Evolutionary conservation across 2,329 filamentous ascomycete species (phyloP).

Genomic region (Phaeosphaeriaceae sp.): DNA sequence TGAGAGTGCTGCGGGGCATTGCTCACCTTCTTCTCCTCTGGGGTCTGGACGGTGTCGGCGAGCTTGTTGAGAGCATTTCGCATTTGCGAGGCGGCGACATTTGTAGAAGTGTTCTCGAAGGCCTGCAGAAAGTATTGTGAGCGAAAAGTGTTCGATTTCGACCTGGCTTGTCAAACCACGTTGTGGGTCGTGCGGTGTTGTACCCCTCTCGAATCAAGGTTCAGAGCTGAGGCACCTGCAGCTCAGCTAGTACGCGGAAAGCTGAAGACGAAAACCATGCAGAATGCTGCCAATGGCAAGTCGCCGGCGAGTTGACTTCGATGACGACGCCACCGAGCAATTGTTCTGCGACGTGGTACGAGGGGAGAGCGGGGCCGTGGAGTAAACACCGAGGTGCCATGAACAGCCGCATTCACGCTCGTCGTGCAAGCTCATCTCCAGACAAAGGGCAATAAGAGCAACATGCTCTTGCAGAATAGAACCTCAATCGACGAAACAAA

Average conservation of each 20-base stretch:
- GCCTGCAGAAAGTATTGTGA: slow-evolving; percentile 65
- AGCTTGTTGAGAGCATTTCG: slow-evolving; percentile 95
- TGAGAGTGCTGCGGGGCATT: background rate
- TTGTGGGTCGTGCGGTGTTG: background rate
- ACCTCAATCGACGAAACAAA: background rate
- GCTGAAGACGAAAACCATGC: background rate
- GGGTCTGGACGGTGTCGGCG: slow-evolving; percentile 86
- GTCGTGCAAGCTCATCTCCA: background rate
- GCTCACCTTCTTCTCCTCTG: slow-evolving; percentile 74
- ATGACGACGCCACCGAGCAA: background rate
- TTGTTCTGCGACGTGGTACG: background rate
- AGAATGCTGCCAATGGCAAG: background rate
- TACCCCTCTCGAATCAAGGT: background rate
- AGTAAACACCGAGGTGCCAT: background rate
- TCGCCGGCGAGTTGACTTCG: background rate
- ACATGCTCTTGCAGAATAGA: background rate
- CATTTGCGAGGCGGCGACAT: slow-evolving; percentile 98
- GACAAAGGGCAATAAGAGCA: background rate
- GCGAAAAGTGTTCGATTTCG: background rate
- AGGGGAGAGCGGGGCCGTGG: background rate
- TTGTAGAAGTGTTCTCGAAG: slow-evolving; percentile 99
- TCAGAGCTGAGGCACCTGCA: background rate
- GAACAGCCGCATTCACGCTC: background rate
- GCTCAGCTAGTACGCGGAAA: background rate
- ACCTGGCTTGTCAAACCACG: background rate